These are phyloP conservation scores for Rhizopogon vinicolor DNA, from an alignment of 768 basidiomycete species.

Conservation along the genomic window DNA sequence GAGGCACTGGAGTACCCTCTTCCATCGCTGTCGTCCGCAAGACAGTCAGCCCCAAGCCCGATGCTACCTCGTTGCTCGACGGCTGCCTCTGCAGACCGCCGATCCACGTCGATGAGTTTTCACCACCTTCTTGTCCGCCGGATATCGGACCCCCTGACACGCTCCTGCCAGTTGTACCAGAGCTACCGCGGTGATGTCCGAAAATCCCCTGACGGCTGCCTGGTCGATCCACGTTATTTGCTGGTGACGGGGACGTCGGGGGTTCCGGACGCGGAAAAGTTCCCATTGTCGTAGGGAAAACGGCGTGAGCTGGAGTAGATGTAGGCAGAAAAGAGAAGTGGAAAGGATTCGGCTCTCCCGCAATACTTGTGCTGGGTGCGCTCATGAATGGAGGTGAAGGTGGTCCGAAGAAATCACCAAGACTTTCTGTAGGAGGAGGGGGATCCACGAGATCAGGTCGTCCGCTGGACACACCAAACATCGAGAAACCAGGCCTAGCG, in stretches of 20 bases:
- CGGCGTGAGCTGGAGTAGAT: slow-evolving; percentile 44
- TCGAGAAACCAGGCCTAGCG: slow-evolving; percentile 27
- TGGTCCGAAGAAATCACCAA: slow-evolving; percentile 48
- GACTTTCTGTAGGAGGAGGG: slow-evolving; percentile 46
- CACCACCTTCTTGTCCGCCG: slow-evolving; percentile 24
- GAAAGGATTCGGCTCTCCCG: slow-evolving; percentile 49
- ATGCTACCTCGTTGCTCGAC: slow-evolving; percentile 44
- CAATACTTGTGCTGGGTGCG: slow-evolving; percentile 39
- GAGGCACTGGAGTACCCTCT: slow-evolving; percentile 35
- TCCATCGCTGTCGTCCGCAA: slow-evolving; percentile 36
- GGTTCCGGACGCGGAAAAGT: slow-evolving; percentile 30
- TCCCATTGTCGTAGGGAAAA: slow-evolving; percentile 34
- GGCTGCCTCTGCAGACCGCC: slow-evolving; percentile 24
- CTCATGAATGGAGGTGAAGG: slow-evolving; percentile 34
- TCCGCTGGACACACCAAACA: slow-evolving; percentile 48
- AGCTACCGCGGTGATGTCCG: slow-evolving; percentile 34
- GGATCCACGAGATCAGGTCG: slow-evolving; percentile 30
- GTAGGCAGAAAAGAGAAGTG: slow-evolving; percentile 47
- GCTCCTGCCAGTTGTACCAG: slow-evolving; percentile 24
- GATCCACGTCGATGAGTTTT: slow-evolving; percentile 29
- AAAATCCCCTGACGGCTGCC: slow-evolving; percentile 28
- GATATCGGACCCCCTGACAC: slow-evolving; percentile 20
- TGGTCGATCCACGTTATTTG: slow-evolving; percentile 26
- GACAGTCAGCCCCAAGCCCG: slow-evolving; percentile 37
- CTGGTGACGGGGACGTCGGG: slow-evolving; percentile 30